phyloP scores from a whole-genome alignment of 1,139 yeast species.

The Lodderomyces elongisporus region DNA sequence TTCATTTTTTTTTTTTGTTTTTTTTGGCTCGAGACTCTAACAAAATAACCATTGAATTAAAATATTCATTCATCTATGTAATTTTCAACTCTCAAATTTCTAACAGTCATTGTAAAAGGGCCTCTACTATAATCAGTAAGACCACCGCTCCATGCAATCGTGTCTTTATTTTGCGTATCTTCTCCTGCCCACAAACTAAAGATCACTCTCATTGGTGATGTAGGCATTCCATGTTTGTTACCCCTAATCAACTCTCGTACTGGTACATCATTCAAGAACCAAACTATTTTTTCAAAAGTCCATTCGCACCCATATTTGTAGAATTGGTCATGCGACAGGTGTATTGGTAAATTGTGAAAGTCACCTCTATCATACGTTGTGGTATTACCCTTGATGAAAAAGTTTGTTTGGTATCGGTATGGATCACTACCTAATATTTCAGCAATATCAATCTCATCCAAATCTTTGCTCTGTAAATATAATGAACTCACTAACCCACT shows the following conservation, averaged over 20 bases:
- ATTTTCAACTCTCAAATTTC: conserved; percentile 26
- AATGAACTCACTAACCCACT: conserved; percentile 41
- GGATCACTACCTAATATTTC: conserved; percentile 41
- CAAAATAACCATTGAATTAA: too few relatives aligned
- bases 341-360: conserved; percentile 27
- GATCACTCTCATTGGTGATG: conserved; percentile 35
- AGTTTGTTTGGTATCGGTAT: conserved; percentile 36
- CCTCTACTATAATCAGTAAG: conserved; percentile 25
- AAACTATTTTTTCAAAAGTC: conserved; percentile 29
- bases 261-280: conserved; percentile 28
- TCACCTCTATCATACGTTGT: conserved; percentile 39
- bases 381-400: conserved; percentile 41
- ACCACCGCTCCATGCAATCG: conserved; percentile 44
- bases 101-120: conserved; percentile 34
- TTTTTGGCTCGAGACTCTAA: too few relatives aligned
- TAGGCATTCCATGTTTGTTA: conserved; percentile 30
- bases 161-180: conserved; percentile 27
- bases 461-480: conserved; percentile 43
- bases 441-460: conserved; percentile 44
- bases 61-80: too few relatives aligned
- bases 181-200: conserved; percentile 45
- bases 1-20: too few relatives aligned
- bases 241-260: conserved; percentile 20
- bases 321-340: too few relatives aligned
- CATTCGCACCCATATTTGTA: conserved; percentile 35